Base-by-base conservation (phyloP, 2,329 filamentous ascomycete species). In the Penicillium sp. region DNA sequence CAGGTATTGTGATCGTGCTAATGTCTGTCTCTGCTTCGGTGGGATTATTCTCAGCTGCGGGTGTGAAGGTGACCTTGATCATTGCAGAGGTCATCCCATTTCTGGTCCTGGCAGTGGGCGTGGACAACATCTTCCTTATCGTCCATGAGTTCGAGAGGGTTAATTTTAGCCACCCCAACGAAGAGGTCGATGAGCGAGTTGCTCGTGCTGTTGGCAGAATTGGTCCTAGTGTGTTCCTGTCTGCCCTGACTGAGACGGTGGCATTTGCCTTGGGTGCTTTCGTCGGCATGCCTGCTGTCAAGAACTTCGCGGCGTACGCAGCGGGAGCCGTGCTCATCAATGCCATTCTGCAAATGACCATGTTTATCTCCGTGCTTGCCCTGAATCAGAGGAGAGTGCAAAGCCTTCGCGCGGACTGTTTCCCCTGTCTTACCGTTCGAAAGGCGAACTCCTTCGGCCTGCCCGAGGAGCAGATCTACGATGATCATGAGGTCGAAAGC, bases 61-160 rank as follows among this genome's bases (percentile, higher is more conserved):
- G 92, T 1, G 84, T 99, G 65, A 96, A 95, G 74, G 94, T 93
- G 13, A 99, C 94, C 0, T 79, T 99, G 60, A 99, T 99, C 66
- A 99, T 99, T 56, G 93, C 95, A 4, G 94, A 99, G 69, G 94
- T 99, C 56, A 99, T 99, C 59, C 94, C 94, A 0, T 99, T 99
- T 73, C 86, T 99, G 59, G 93, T 99, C 9, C 78, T 99, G 18
- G 94, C 94, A 12, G 92, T 99, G 26, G 94, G 94, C 42, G 95
- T 99, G 2, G 94, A 99, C 80, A 99, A 99, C 68, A 97, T 99
- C 65, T 99, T 99, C 76, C 78, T 99, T 51, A 96, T 99, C 53
- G 94, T 99, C 0, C 94, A 99, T 72, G 94, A 99, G 72, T 95
- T 99, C 54, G 94, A 99, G 69, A 84, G 94, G 28, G 89, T 96